Conservation (phyloP, 768 basidiomycete genomes). For the Collybia sp. region DNA sequence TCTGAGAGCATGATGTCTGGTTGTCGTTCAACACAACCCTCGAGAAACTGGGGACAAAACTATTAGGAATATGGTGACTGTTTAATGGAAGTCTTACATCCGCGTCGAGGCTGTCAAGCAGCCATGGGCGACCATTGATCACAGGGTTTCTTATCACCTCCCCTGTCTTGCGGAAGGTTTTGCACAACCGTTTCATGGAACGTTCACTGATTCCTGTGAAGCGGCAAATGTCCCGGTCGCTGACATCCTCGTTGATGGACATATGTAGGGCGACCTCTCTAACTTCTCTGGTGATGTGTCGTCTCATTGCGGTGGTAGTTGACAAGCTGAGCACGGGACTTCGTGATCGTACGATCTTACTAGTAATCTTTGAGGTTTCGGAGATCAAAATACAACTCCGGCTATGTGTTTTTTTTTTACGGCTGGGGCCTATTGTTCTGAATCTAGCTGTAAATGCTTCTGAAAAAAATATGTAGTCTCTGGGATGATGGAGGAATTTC, state of each 20-base stretch:
- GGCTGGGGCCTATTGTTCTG: no score
- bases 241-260: slow-evolving; percentile 1
- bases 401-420: no score
- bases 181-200: slow-evolving; percentile 4
- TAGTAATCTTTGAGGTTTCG: no score
- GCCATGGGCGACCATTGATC: neutral
- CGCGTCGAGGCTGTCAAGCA: neutral
- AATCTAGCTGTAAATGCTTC: no score
- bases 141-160: neutral
- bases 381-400: no score
- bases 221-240: slow-evolving; percentile 1
- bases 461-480: no score
- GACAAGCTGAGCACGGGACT: no score
- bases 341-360: no score
- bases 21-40: slow-evolving; percentile 7
- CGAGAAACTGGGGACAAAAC: slow-evolving; percentile 13
- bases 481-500: no score
- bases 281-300: slow-evolving; percentile 6
- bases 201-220: slow-evolving; percentile 1
- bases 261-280: slow-evolving; percentile 8
- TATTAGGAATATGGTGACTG: no score
- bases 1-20: slow-evolving; percentile 13
- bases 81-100: no score
- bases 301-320: no score
- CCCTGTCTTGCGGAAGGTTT: neutral